These are phyloP conservation scores for Phylloporus sp. DNA, from an alignment of 768 basidiomycete genomes.

Conservation along the genomic window DNA sequence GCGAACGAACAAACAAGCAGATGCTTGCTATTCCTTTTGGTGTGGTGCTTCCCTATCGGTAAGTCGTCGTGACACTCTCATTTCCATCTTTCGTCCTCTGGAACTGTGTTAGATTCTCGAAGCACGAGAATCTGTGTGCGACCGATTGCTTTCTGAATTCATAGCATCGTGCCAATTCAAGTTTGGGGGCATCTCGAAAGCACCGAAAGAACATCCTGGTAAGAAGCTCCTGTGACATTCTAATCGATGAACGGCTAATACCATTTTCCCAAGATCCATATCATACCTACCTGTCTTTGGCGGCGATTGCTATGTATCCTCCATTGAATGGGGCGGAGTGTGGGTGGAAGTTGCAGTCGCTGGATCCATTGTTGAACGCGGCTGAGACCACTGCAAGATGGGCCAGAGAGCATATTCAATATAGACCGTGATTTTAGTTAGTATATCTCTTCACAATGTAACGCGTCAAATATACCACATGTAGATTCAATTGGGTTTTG, in stretches of 20 bases:
- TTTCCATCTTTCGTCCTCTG: neutral
- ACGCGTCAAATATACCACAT: too few relatives aligned
- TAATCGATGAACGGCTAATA: constrained; percentile 6
- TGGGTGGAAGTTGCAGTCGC: constrained; percentile 54
- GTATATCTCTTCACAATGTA: too few relatives aligned
- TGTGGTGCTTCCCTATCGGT: constrained; percentile 79
- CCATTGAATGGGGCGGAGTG: constrained; percentile 31
- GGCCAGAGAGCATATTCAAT: constrained; percentile 58
- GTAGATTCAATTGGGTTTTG: neutral
- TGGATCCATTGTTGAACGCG: constrained; percentile 75
- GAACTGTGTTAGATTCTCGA: constrained; percentile 59
- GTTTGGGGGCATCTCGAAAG: constrained; percentile 86
- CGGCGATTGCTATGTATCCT: constrained; percentile 69
- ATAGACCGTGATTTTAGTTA: constrained; percentile 13
- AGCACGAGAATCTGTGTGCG: constrained; percentile 53
- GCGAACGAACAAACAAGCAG: constrained; percentile 80
- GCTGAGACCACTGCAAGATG: constrained; percentile 61
- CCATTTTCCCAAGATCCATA: constrained; percentile 71
- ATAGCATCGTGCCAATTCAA: constrained; percentile 78
- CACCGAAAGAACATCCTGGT: constrained; percentile 80
- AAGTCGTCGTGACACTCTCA: constrained; percentile 16
- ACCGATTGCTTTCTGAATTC: constrained; percentile 54
- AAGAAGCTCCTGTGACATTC: constrained; percentile 7
- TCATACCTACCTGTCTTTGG: constrained; percentile 89
- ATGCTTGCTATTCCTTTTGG: constrained; percentile 98